A percentile compares a stretch with the other conserved stretches of the same genome.
These are phyloP conservation scores for Lobulomyces angularis DNA, from an alignment of 192 early-diverging fungal species.

Conservation along the genomic window DNA sequence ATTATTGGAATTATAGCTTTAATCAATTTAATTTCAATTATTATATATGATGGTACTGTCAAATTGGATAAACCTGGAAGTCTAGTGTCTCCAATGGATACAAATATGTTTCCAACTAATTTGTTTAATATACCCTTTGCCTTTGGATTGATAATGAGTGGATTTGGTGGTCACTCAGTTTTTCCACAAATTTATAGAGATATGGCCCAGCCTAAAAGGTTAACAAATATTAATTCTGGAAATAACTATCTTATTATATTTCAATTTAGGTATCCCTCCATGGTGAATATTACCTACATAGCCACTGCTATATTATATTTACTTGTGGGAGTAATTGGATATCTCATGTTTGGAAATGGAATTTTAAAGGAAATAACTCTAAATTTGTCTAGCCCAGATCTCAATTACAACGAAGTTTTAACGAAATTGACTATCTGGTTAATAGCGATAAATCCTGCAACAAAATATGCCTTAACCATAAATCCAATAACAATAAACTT, in stretches of 20 bases:
- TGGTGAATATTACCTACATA: slow-evolving; percentile 45
- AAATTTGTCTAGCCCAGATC: slow-evolving; percentile 29
- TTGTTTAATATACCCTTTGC: slow-evolving; percentile 28
- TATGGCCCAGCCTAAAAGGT: slow-evolving; percentile 33
- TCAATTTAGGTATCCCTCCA: slow-evolving; percentile 31
- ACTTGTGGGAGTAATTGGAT: slow-evolving; percentile 38
- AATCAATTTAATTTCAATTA: slow-evolving; percentile 31
- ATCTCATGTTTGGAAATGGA: slow-evolving; percentile 55
- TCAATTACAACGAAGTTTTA: slow-evolving; percentile 34
- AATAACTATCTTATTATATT: too few relatives aligned
- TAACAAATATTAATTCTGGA: too few relatives aligned
- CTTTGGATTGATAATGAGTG: slow-evolving; percentile 43
- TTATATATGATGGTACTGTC: slow-evolving; percentile 42
- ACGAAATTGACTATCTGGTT: slow-evolving; percentile 46
- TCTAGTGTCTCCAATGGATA: slow-evolving; percentile 36
- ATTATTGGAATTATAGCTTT: slow-evolving; percentile 47
- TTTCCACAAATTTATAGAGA: slow-evolving; percentile 58
- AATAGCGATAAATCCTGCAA: slow-evolving; percentile 54
- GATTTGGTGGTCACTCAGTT: slow-evolving; percentile 45
- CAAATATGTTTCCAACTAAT: slow-evolving; percentile 31
- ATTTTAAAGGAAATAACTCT: slow-evolving; percentile 40
- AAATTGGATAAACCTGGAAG: slow-evolving; percentile 38
- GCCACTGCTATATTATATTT: slow-evolving; percentile 36
- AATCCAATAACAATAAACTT: slow-evolving; percentile 43
- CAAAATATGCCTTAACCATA: slow-evolving; percentile 55